Base-by-base conservation (phyloP, 129 eudicot genomes). In the Flaveria sonorensis region DNA sequence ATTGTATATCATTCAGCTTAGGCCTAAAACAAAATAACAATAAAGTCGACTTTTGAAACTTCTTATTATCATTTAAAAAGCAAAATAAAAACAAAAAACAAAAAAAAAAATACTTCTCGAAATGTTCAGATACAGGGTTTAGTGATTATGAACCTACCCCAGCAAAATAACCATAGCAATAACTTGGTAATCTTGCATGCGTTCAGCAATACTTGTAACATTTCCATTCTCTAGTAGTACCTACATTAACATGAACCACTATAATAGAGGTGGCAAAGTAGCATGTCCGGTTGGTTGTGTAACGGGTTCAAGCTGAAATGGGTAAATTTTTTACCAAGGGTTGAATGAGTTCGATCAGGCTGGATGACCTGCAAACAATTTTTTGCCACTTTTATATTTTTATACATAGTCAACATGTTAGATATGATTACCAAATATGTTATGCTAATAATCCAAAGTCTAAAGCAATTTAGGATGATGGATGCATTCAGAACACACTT, bases 131-230 rank as follows among this genome's bases (percentile, higher is more conserved):
- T 53, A 63, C 39, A 14, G 12, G 50, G 73, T 23, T 76, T 15
- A 23, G 55, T 12, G 21, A 15, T 13, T n/a, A 73, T 36, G 32
- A 66, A 42, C 79, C 63, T 75, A 94, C 98, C 98, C 98, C 77
- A 89, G 65, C 45, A 94, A 71, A 74, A 94, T 84, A 36, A 94
- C 80, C 98, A 89, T 94, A 43, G 98, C 97, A 43, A 91, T 84
- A 47, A 88, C 96, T 89, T 94, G 97, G 81, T 94, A 94, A 56
- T 85, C 92, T 23, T 91, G 89, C 90, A 94, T 78, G 39, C 89
- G 92, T 46, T 86, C 93, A 72, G 90, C 79, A 46, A 94, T 85
- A 83, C 77, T 81, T 18, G 70, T 57, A 45, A 62, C 64, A 75
- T 74, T 66, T 57, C 82, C 89, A 43, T 87, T 88, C 86, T 94